Conservation (phyloP, 805 yeast genomes). For the Wickerhamiella kurtzmanii region DNA sequence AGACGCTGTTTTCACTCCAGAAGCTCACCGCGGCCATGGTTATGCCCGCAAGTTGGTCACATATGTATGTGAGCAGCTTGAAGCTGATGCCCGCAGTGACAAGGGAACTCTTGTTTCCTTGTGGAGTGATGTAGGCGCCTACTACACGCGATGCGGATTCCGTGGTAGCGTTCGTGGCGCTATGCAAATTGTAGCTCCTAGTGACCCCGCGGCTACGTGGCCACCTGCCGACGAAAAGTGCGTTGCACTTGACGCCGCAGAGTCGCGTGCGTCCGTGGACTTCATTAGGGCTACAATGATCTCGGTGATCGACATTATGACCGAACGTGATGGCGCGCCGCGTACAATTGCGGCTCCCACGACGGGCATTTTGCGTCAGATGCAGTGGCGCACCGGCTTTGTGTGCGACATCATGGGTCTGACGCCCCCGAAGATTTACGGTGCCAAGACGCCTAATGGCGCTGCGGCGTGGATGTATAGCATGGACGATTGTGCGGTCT, state of each 20-base stretch:
- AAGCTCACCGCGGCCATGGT: constrained; percentile 38
- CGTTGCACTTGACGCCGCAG: constrained; percentile 4
- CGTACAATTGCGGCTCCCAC: constrained; percentile 11
- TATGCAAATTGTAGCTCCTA: neutral
- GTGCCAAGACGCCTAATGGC: constrained; percentile 9
- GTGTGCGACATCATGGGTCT: constrained; percentile 3
- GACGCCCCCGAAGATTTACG: constrained; percentile 5
- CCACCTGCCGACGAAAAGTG: constrained; percentile 4
- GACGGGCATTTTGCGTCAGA: constrained; percentile 10
- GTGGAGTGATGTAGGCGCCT: constrained; percentile 64
- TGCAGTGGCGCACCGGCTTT: constrained; percentile 11
- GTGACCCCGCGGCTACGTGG: constrained; percentile 1
- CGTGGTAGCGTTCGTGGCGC: constrained; percentile 6
- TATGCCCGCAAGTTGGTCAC: constrained; percentile 39
- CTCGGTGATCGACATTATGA: constrained; percentile 12
- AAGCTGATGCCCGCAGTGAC: constrained; percentile 4
- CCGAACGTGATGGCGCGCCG: constrained; percentile 9
- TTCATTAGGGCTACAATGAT: constrained; percentile 10
- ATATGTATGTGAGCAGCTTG: constrained; percentile 12
- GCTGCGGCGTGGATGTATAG: constrained; percentile 11
- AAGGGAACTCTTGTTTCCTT: constrained; percentile 31
- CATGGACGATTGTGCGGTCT: constrained; percentile 7
- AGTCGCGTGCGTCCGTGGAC: constrained; percentile 9
- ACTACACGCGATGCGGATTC: constrained; percentile 48
- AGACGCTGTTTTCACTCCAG: constrained; percentile 48